phyloP scores from a whole-genome alignment of 768 basidiomycete species.

The Amyloporia xantha region DNA sequence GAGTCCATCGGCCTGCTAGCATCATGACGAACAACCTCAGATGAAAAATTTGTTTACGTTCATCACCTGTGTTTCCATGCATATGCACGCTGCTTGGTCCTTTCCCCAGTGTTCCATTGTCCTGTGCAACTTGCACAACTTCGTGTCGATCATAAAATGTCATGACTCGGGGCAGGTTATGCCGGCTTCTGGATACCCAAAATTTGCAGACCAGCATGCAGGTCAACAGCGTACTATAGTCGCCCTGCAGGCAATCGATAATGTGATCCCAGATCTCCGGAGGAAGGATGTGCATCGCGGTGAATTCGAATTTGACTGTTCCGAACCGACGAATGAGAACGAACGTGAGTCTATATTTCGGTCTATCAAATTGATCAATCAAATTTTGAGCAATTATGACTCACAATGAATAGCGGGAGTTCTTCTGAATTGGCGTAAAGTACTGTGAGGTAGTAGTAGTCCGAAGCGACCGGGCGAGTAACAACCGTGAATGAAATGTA shows the following conservation, averaged over 20 bases:
- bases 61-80: neutral
- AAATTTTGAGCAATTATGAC: too few relatives aligned
- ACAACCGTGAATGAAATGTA: too few relatives aligned
- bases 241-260: neutral
- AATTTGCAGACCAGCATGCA: neutral
- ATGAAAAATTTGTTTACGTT: neutral
- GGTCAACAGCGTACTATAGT: neutral
- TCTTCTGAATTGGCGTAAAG: too few relatives aligned
- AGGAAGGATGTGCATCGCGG: neutral
- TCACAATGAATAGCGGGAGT: too few relatives aligned
- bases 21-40: neutral
- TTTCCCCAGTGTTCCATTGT: neutral
- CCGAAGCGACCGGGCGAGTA: too few relatives aligned
- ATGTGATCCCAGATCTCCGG: neutral
- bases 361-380: too few relatives aligned
- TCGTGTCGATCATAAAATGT: neutral
- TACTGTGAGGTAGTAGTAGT: too few relatives aligned
- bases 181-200: neutral
- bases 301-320: too few relatives aligned
- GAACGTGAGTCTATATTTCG: too few relatives aligned
- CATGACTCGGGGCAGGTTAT: neutral
- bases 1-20: neutral
- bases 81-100: neutral
- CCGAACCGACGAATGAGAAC: too few relatives aligned
- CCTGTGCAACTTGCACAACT: neutral